These are phyloP conservation scores for Postia placenta DNA, from an alignment of 768 basidiomycete species.

Conservation along the genomic window DNA sequence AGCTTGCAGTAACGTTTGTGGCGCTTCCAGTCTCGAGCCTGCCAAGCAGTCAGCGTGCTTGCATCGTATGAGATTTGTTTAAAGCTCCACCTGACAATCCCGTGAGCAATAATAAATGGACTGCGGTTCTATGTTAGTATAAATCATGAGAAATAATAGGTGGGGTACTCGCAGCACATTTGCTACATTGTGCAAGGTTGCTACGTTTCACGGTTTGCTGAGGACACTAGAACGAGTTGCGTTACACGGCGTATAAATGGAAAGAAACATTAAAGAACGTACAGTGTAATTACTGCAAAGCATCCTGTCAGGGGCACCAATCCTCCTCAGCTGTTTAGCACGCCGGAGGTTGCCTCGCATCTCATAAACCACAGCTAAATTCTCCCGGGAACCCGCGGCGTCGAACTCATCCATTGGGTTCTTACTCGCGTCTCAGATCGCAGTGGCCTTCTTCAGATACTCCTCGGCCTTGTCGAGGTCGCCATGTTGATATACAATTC, in stretches of 20 bases:
- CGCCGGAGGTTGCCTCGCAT: conserved; percentile 23
- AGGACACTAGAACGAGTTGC: conserved; percentile 20
- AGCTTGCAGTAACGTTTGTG: conserved; percentile 25
- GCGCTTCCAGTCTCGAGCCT: conserved; percentile 25
- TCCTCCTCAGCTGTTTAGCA: conserved; percentile 24
- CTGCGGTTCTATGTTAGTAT: conserved; percentile 3
- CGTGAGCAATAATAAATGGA: conserved; percentile 22
- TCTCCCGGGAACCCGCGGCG: conserved; percentile 30
- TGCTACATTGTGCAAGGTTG: conserved; percentile 19
- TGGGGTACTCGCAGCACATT: conserved; percentile 25
- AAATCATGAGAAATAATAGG: background rate
- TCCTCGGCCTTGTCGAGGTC: conserved; percentile 31
- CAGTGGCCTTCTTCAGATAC: conserved; percentile 25
- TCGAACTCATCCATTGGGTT: conserved; percentile 20
- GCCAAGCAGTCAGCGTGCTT: background rate
- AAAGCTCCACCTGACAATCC: conserved; percentile 19
- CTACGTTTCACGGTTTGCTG: conserved; percentile 12
- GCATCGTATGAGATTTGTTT: background rate
- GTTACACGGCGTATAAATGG: background rate
- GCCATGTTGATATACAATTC: conserved; percentile 28
- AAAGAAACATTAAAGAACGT: background rate
- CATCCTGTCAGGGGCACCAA: conserved; percentile 19
- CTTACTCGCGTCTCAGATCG: conserved; percentile 18
- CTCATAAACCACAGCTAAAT: conserved; percentile 31
- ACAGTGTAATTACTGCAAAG: conserved; percentile 23